These are phyloP conservation scores for Phytophthora uliginosa DNA, from an alignment of 352 stramenopile genomes.

Conservation along the genomic window DNA sequence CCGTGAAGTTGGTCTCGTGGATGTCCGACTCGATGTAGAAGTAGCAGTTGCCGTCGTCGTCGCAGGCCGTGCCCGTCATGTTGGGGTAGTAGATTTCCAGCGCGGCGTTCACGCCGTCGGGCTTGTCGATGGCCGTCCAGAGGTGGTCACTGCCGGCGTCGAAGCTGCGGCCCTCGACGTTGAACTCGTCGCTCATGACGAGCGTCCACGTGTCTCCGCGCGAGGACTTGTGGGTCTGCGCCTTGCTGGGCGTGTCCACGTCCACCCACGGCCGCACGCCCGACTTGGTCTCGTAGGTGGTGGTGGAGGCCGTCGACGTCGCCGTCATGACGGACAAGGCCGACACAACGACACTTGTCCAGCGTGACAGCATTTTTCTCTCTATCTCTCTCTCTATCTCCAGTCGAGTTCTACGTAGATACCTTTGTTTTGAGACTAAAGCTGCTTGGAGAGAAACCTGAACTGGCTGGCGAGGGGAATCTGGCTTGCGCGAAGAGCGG, in stretches of 20 bases:
- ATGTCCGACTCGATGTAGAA: constrained; percentile 67
- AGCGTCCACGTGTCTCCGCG: constrained; percentile 62
- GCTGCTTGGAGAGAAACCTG: constrained; percentile 17
- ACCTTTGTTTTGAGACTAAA: not conserved
- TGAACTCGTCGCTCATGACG: constrained; percentile 52
- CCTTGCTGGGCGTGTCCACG: constrained; percentile 44
- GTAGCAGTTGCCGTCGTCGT: constrained; percentile 65
- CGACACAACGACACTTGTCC: constrained; percentile 2
- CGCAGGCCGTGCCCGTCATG: constrained; percentile 72
- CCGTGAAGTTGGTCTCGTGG: constrained; percentile 47
- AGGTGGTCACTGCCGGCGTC: constrained; percentile 93
- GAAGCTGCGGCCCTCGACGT: constrained; percentile 74
- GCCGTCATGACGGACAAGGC: constrained; percentile 2
- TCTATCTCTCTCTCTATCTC: not conserved
- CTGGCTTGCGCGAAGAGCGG: constrained; percentile 5
- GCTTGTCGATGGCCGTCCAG: constrained; percentile 91
- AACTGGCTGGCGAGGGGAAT: constrained; percentile 16
- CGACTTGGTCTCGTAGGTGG: constrained; percentile 51
- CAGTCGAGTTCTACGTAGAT: not conserved
- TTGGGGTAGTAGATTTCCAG: constrained; percentile 80
- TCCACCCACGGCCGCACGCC: constrained; percentile 67
- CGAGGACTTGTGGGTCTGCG: constrained; percentile 47
- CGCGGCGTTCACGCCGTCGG: constrained; percentile 78
- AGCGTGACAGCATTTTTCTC: constrained; percentile 21
- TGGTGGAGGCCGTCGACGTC: not conserved